Evolutionary conservation across 2,329 filamentous ascomycete genomes (phyloP), one percentile per base, ranked within the genome.

Genomic region (Microcyclosporella mali): DNA sequence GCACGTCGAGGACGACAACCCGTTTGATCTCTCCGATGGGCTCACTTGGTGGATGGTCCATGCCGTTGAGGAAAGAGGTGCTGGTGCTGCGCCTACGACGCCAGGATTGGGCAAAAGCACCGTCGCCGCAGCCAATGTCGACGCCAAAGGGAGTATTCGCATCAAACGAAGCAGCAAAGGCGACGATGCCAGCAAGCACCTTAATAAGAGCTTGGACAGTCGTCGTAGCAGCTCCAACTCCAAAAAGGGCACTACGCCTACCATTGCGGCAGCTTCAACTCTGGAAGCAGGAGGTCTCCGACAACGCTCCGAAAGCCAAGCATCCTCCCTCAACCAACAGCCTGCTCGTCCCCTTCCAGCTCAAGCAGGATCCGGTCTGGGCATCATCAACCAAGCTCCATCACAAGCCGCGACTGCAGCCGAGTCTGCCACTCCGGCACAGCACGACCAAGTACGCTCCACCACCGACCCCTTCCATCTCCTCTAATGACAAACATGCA

Each of bases 31-130:
- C 10, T 95, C 88, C 0, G 92, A 98, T 57, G 92, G 92, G 2
- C 70, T 98, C 36, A 81, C 90, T 27, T 98, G 92, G 92, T 97
- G 95, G 66, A 77, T 98, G 4, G 82, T 98, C 28, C 90, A 98
- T 61, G 92, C 92, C 0, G 76, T 79, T 2, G 92, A 98, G 66
- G 92, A 98, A 66, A 95, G 95, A 60, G 56, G 52, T 14, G 45
- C 53, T 2, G 81, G 88, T 0, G 89, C 88, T 32, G 74, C 74
- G 2, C 92, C 92, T 0, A 83, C 85, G n/a, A 97, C 90, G 0
- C 90, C 92, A 0, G 89, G 90, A 0, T 76, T 95, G 41, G 87
- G 86, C 30, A 95, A 94, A 65, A 89, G 84, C 52, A 97, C 92
- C 0, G 89, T 95, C 12, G 88, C 88, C 10, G 84, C 86, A 30